Evolutionary conservation across 148 eudicot genomes (phyloP).

Genomic region (Cornus florida): DNA sequence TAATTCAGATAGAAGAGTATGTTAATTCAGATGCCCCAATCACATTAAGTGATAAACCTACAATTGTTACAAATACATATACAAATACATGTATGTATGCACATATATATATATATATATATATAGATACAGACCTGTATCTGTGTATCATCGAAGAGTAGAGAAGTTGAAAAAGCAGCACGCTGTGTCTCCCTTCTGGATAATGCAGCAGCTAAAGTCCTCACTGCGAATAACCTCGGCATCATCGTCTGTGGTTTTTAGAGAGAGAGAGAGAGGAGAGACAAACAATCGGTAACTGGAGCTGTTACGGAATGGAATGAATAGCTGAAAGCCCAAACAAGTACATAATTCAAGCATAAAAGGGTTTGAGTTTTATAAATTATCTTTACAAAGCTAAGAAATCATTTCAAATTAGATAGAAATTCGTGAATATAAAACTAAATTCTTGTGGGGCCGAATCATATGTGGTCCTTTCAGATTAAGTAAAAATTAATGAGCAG

Average conservation of each 20-base stretch:
- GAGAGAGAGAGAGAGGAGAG: not conserved
- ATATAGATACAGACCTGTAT: constrained; percentile 44
- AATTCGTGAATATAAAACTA: too few relatives aligned
- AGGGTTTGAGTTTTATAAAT: too few relatives aligned
- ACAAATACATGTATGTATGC: not conserved
- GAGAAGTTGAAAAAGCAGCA: constrained; percentile 67
- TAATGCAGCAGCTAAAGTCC: constrained; percentile 32
- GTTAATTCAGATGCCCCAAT: not conserved
- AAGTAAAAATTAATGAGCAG: too few relatives aligned
- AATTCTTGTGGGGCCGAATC: too few relatives aligned
- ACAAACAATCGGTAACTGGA: not conserved
- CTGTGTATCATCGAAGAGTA: constrained; percentile 88
- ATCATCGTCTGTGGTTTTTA: constrained; percentile 42
- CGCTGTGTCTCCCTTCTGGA: constrained; percentile 22
- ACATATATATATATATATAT: not conserved
- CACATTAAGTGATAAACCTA: not conserved
- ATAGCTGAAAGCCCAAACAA: too few relatives aligned
- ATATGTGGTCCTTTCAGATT: too few relatives aligned
- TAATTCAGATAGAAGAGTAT: not conserved
- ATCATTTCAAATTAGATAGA: too few relatives aligned
- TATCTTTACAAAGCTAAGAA: too few relatives aligned
- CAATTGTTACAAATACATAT: not conserved
- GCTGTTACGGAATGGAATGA: not conserved
- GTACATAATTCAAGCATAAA: too few relatives aligned
- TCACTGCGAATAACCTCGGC: constrained; percentile 56